Evolutionary conservation across 2,329 filamentous ascomycete species (phyloP).

Genomic region (Zymoseptoria ardabiliae): DNA sequence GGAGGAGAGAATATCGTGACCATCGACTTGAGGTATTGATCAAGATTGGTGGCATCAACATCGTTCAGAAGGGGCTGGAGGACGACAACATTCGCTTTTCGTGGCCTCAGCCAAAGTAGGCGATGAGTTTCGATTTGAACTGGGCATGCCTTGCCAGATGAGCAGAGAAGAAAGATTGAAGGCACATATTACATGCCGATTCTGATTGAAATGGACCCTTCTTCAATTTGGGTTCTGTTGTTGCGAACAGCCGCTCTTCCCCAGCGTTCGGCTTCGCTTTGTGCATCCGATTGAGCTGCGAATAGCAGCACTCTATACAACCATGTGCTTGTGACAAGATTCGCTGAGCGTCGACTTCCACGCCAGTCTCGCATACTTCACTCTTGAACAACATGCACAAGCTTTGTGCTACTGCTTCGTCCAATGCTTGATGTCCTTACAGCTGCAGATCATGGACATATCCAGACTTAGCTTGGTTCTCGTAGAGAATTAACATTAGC

Average conservation of each 20-base stretch:
- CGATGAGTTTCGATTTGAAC: background rate
- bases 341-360: background rate
- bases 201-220: background rate
- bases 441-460: background rate
- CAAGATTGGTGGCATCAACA: conserved; percentile 19
- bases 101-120: conserved; percentile 10
- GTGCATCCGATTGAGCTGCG: background rate
- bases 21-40: conserved; percentile 21
- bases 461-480: background rate
- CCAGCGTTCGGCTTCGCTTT: background rate
- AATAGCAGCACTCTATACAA: background rate
- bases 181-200: background rate
- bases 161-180: background rate
- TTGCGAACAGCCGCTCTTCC: background rate
- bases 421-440: background rate
- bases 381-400: background rate
- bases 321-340: background rate
- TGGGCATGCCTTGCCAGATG: too few relatives aligned
- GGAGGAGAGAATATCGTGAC: conserved; percentile 22
- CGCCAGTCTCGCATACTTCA: background rate
- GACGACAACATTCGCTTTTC: conserved; percentile 19
- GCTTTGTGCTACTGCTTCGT: background rate
- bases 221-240: background rate
- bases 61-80: conserved; percentile 18
- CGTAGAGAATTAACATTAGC: background rate